A percentile compares a stretch with the other conserved stretches of the same genome.
Conservation (phyloP, 164 flowering plant genomes). For the Vitis cinerea region DNA sequence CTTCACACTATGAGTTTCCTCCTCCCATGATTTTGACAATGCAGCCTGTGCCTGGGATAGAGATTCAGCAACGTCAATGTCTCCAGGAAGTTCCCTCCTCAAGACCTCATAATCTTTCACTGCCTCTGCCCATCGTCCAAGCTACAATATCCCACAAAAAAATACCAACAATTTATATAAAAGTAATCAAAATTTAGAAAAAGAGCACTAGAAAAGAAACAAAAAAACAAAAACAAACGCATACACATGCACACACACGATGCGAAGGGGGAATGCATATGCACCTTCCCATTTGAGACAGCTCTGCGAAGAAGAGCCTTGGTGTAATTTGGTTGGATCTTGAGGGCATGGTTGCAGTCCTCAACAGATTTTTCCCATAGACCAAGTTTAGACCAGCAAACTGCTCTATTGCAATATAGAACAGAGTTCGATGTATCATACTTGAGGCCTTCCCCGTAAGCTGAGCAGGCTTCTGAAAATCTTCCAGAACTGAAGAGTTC, state of each 20-base stretch:
- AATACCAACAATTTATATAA: background rate
- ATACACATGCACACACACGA: background rate
- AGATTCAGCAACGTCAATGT: constrained; percentile 75
- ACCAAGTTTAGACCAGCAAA: constrained; percentile 83
- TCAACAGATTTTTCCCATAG: constrained; percentile 70
- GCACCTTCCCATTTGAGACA: constrained; percentile 72
- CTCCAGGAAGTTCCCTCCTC: constrained; percentile 69
- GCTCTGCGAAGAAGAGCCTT: constrained; percentile 91
- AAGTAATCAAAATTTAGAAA: background rate
- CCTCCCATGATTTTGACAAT: constrained; percentile 65
- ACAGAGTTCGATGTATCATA: constrained; percentile 37
- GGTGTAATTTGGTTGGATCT: constrained; percentile 70
- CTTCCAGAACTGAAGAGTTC: constrained; percentile 43
- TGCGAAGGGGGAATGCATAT: background rate
- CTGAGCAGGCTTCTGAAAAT: constrained; percentile 47
- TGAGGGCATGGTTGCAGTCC: constrained; percentile 86
- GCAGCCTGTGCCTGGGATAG: constrained; percentile 78
- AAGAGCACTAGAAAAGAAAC: too few relatives aligned
- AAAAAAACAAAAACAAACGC: too few relatives aligned
- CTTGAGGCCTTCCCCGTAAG: constrained; percentile 57
- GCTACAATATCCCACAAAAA: constrained; percentile 35
- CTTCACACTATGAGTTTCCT: constrained; percentile 53
- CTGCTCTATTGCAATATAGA: constrained; percentile 88
- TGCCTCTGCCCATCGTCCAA: constrained; percentile 79
- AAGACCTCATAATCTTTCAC: constrained; percentile 79